Conservation (phyloP, 2,329 filamentous ascomycete species). For the Paecilomyces dactylethromorphus region DNA sequence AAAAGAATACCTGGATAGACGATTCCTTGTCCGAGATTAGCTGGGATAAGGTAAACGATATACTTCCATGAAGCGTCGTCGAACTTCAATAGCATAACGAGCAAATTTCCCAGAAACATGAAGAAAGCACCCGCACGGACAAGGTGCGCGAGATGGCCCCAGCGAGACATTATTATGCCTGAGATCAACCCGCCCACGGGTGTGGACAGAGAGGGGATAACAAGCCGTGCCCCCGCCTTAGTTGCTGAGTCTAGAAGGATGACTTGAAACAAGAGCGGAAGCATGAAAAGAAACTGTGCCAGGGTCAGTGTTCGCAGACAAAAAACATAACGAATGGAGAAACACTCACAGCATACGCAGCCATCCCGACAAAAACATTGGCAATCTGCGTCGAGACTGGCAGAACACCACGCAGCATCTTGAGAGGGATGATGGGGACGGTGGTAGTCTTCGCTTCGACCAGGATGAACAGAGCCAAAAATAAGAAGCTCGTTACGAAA, state of each 20-base stretch:
- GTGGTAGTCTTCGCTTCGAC: constrained; percentile 37
- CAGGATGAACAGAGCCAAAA: constrained; percentile 31
- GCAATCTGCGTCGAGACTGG: constrained; percentile 51
- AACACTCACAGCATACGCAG: constrained; percentile 53
- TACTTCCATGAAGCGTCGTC: constrained; percentile 40
- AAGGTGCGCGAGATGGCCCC: constrained; percentile 36
- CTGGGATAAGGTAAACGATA: constrained; percentile 38
- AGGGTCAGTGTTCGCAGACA: not conserved
- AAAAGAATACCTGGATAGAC: constrained; percentile 49
- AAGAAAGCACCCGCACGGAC: constrained; percentile 34
- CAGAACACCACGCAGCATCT: constrained; percentile 50
- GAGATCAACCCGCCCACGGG: constrained; percentile 39
- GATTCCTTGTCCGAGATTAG: constrained; percentile 42
- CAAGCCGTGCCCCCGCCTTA: constrained; percentile 38
- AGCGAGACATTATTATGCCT: constrained; percentile 43
- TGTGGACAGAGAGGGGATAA: constrained; percentile 40
- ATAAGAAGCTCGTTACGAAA: constrained; percentile 29
- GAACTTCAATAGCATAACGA: constrained; percentile 36
- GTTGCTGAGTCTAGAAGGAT: constrained; percentile 37
- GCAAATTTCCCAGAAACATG: constrained; percentile 39
- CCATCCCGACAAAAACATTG: constrained; percentile 56
- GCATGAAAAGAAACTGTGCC: constrained; percentile 39
- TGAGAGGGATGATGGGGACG: constrained; percentile 39
- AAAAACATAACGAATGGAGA: not conserved
- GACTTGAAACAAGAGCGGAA: constrained; percentile 40